These are phyloP conservation scores for Pyrus betulifolia DNA, from an alignment of 306 rosid species.

Conservation along the genomic window DNA sequence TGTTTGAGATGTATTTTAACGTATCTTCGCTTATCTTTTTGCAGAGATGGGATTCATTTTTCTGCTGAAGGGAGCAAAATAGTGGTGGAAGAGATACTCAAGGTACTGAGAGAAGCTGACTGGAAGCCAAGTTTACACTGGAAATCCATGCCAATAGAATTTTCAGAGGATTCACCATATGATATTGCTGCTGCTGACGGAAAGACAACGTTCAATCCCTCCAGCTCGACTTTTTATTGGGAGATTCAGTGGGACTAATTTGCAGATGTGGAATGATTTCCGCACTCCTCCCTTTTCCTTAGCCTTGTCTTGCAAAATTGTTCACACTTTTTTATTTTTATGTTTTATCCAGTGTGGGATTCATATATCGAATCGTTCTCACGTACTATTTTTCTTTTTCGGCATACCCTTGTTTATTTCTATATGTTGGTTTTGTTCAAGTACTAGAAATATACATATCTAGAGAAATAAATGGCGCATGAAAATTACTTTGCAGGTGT, in stretches of 20 bases:
- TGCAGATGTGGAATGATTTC: background rate
- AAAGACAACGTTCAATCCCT: constrained; percentile 56
- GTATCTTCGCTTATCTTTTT: background rate
- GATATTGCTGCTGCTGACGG: constrained; percentile 92
- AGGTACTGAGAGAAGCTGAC: constrained; percentile 67
- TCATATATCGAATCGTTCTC: too few species aligned
- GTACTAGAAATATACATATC: too few species aligned
- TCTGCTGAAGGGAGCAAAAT: constrained; percentile 86
- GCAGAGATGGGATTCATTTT: constrained; percentile 90
- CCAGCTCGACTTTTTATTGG: constrained; percentile 77
- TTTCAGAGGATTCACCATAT: constrained; percentile 67
- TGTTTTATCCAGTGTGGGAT: too few species aligned
- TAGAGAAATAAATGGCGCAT: too few species aligned
- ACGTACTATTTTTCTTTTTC: too few species aligned
- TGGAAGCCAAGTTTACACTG: constrained; percentile 91
- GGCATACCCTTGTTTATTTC: too few species aligned
- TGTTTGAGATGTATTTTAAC: background rate
- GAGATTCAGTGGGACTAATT: constrained; percentile 65
- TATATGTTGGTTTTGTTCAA: too few species aligned
- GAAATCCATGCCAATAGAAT: constrained; percentile 75
- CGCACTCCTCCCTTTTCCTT: background rate
- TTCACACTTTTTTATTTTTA: too few species aligned
- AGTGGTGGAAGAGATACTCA: constrained; percentile 70
- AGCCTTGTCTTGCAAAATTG: background rate
- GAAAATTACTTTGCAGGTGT: too few species aligned